These are phyloP conservation scores for Clitopilus passeckerianus DNA, from an alignment of 768 basidiomycete species.

Conservation along the genomic window DNA sequence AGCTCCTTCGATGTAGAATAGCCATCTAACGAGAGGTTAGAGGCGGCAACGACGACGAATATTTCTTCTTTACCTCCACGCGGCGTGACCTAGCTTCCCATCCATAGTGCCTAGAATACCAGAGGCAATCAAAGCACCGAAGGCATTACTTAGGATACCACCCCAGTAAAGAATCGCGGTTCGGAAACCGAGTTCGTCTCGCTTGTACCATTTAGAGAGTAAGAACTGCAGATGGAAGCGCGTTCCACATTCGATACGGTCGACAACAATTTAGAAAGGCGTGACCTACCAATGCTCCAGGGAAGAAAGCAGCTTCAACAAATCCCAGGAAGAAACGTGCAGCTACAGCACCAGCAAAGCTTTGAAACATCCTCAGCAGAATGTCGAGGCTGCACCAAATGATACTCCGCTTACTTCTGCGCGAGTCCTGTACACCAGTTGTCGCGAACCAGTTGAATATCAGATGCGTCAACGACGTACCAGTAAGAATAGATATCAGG, in stretches of 20 bases:
- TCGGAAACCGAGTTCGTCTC: constrained; percentile 36
- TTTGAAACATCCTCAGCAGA: constrained; percentile 9
- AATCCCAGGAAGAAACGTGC: constrained; percentile 52
- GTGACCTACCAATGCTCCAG: constrained; percentile 27
- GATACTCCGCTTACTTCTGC: constrained; percentile 17
- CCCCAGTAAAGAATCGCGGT: constrained; percentile 42
- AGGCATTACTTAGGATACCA: constrained; percentile 47
- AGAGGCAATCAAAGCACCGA: constrained; percentile 45
- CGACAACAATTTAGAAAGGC: not conserved
- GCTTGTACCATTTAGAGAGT: constrained; percentile 9
- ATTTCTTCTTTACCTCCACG: not conserved
- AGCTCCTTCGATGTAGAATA: constrained; percentile 44
- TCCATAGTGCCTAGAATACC: constrained; percentile 45
- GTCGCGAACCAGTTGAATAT: no score
- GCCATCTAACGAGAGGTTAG: constrained; percentile 27
- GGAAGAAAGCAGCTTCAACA: constrained; percentile 44
- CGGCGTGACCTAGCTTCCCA: constrained; percentile 26
- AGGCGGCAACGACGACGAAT: not conserved
- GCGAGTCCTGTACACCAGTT: constrained; percentile 13
- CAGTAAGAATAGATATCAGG: constrained; percentile 35
- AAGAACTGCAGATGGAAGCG: not conserved
- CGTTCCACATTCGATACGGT: not conserved
- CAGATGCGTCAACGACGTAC: constrained; percentile 4
- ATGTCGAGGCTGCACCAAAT: not conserved
- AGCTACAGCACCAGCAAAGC: constrained; percentile 35